These are phyloP conservation scores for Rosa persica DNA, from an alignment of 306 rosid species.

Conservation along the genomic window DNA sequence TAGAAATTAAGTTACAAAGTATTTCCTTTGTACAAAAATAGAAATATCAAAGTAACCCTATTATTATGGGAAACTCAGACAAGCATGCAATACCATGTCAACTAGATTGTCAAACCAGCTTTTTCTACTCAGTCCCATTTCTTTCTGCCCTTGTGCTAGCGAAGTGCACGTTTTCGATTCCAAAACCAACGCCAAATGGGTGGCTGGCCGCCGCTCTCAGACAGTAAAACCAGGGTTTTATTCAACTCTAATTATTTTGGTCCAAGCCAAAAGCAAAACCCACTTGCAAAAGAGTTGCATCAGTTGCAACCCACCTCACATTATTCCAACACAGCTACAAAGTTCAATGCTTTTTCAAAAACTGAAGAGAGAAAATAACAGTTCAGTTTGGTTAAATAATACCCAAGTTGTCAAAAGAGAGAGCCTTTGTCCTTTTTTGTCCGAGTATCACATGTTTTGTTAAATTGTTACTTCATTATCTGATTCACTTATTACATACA, in stretches of 20 bases:
- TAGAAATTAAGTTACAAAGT: not conserved
- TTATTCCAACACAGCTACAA: not conserved
- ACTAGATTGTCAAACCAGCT: not conserved
- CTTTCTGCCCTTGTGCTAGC: constrained; percentile 1
- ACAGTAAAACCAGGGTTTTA: not conserved
- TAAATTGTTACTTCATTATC: not conserved
- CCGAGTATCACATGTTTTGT: not conserved
- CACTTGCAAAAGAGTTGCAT: not conserved
- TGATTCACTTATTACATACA: not conserved
- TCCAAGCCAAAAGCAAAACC: constrained; percentile 7
- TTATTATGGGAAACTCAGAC: not conserved
- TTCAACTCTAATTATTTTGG: not conserved
- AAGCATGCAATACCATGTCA: constrained; percentile 7
- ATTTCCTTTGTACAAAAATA: not conserved
- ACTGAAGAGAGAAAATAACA: not conserved
- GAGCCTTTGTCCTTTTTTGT: not conserved
- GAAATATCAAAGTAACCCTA: not conserved
- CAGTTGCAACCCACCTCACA: constrained; percentile 11
- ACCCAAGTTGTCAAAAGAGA: not conserved
- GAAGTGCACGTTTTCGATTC: not conserved
- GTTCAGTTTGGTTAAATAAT: not conserved
- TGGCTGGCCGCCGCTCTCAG: constrained; percentile 1
- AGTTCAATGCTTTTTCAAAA: not conserved
- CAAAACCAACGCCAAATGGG: not conserved
- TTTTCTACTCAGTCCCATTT: constrained; percentile 1